A percentile compares a stretch with the other conserved stretches of the same genome.
Conservation (phyloP, 2,329 filamentous ascomycete genomes). For the Colletotrichum sp. region DNA sequence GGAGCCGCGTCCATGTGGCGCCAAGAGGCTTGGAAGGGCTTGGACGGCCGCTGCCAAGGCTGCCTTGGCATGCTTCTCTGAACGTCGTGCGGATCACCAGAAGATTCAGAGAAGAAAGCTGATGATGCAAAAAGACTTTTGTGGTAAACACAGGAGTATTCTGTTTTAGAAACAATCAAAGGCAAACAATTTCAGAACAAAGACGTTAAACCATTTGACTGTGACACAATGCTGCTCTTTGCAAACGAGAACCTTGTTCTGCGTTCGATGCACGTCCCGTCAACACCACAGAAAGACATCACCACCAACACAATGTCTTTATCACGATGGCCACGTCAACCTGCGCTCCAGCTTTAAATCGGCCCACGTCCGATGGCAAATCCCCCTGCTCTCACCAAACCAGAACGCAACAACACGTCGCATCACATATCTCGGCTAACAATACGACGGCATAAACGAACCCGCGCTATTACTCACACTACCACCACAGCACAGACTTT, state of each 20-base stretch:
- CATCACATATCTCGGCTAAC: not conserved
- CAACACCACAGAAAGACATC: not conserved
- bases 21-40: not conserved
- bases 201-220: not conserved
- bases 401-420: not conserved
- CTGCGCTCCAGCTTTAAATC: not conserved
- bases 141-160: not conserved
- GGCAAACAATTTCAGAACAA: not conserved
- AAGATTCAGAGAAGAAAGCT: not conserved
- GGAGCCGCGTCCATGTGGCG: not conserved
- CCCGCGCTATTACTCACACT: not conserved
- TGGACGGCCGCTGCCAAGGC: conserved; percentile 1
- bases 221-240: not conserved
- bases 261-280: not conserved
- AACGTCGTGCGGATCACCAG: not conserved
- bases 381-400: not conserved
- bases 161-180: not conserved
- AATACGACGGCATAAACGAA: not conserved
- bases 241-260: not conserved
- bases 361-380: not conserved
- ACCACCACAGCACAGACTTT: not conserved
- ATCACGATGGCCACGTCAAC: not conserved
- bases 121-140: not conserved
- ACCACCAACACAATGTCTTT: not conserved
- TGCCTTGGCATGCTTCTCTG: conserved; percentile 4